These are phyloP conservation scores for Starmera caribaea DNA, from an alignment of 805 yeast species.

Conservation along the genomic window DNA sequence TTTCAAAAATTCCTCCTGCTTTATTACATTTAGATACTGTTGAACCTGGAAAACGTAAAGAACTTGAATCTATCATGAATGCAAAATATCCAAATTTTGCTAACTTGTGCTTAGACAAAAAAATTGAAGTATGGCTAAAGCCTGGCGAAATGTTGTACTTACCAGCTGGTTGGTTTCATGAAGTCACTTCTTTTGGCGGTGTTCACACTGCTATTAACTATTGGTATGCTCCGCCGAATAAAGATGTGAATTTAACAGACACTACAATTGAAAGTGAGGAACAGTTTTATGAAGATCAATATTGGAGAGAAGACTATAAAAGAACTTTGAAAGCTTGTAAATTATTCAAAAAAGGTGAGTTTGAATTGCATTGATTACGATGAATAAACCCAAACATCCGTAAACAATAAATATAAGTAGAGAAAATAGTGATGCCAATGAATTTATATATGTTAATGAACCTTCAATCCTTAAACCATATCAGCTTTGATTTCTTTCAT, in stretches of 20 bases:
- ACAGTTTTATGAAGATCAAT: constrained; percentile 35
- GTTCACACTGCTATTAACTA: constrained; percentile 61
- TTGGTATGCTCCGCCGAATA: constrained; percentile 64
- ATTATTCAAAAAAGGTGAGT: constrained; percentile 3
- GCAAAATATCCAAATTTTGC: constrained; percentile 39
- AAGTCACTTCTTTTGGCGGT: constrained; percentile 55
- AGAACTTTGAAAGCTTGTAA: constrained; percentile 28
- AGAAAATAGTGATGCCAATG: no score
- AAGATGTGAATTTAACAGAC: no score
- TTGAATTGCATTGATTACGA: background rate
- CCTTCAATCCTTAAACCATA: no score
- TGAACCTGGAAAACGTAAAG: constrained; percentile 16
- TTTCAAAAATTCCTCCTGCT: constrained; percentile 53
- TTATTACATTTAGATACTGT: constrained; percentile 52
- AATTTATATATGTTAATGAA: no score
- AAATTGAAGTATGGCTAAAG: constrained; percentile 35
- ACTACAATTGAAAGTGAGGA: constrained; percentile 4
- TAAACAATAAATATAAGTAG: no score
- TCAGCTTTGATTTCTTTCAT: no score
- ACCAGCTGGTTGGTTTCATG: constrained; percentile 81
- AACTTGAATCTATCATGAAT: constrained; percentile 28
- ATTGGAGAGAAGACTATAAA: constrained; percentile 45
- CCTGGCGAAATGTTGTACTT: constrained; percentile 62
- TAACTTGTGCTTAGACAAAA: constrained; percentile 19
- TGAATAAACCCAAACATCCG: no score